Conservation (phyloP, 2,329 filamentous ascomycete species). For the Pseudopyricularia cyperi region DNA sequence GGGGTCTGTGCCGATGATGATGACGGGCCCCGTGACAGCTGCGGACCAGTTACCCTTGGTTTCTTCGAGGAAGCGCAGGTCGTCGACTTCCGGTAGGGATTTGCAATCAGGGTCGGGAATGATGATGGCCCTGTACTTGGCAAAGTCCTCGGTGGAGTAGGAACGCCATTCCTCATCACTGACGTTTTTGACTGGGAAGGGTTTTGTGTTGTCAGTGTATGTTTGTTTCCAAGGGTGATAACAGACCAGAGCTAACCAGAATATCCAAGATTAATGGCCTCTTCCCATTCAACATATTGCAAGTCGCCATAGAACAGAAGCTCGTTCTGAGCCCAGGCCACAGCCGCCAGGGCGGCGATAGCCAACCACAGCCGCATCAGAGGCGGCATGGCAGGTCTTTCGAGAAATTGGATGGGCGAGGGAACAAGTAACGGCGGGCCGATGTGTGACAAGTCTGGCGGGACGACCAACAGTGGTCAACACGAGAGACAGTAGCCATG, state of each 20-base stretch:
- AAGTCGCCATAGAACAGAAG: background rate
- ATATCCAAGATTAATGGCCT: background rate
- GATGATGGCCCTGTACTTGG: constrained; percentile 29
- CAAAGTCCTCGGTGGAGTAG: constrained; percentile 24
- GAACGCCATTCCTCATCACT: constrained; percentile 1
- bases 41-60: constrained; percentile 25
- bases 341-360: background rate
- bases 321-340: background rate
- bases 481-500: background rate
- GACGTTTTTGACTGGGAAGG: background rate
- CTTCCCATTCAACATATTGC: background rate
- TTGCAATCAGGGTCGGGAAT: constrained; percentile 24
- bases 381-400: background rate
- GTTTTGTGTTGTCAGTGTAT: background rate
- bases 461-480: background rate
- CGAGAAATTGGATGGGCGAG: background rate
- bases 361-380: background rate
- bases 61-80: constrained; percentile 19
- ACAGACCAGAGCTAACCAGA: background rate
- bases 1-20: constrained; percentile 26
- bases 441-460: background rate
- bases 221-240: background rate
- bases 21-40: constrained; percentile 25
- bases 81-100: constrained; percentile 12
- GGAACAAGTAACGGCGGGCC: background rate